Evolutionary conservation across 805 yeast genomes (phyloP).

Genomic region (Wickerhamiella kurtzmanii): DNA sequence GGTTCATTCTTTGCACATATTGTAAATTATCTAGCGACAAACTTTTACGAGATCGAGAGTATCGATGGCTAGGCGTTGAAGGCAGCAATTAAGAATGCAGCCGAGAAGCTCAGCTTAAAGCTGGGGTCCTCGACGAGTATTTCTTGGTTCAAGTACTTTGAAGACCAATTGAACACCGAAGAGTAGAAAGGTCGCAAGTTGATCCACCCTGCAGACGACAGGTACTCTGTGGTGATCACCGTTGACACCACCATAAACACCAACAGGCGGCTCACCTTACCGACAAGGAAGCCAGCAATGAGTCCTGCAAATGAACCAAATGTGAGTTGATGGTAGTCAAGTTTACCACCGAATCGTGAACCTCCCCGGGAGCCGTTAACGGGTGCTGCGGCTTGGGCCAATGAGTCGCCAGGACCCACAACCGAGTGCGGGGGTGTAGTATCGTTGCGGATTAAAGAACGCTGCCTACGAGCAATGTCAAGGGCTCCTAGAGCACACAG

Average conservation of each 20-base stretch:
- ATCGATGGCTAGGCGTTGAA: slow-evolving; percentile 18
- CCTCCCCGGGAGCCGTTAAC: slow-evolving; percentile 10
- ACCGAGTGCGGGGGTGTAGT: background rate
- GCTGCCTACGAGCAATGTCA: background rate
- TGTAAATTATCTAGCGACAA: background rate
- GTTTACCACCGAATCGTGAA: slow-evolving; percentile 17
- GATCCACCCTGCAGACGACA: slow-evolving; percentile 39
- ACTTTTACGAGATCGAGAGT: background rate
- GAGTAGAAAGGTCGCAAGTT: slow-evolving; percentile 16
- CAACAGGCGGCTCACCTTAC: slow-evolving; percentile 43
- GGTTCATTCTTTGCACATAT: slow-evolving; percentile 14
- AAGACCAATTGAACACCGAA: slow-evolving; percentile 21
- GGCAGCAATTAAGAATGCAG: slow-evolving; percentile 27
- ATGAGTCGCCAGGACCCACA: slow-evolving; percentile 10
- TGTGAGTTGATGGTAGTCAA: slow-evolving; percentile 50
- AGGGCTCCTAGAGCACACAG: background rate
- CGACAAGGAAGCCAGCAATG: slow-evolving; percentile 44
- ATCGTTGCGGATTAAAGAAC: background rate
- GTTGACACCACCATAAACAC: slow-evolving; percentile 37
- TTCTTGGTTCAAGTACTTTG: slow-evolving; percentile 29
- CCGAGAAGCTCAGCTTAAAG: slow-evolving; percentile 43
- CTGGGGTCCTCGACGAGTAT: slow-evolving; percentile 45
- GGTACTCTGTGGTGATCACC: slow-evolving; percentile 36
- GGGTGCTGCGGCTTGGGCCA: slow-evolving; percentile 13
- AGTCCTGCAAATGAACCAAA: slow-evolving; percentile 52